Evolutionary conservation across 352 stramenopile species (phyloP), one percentile per base, ranked within the genome.

Genomic region (Phytophthora quininea): DNA sequence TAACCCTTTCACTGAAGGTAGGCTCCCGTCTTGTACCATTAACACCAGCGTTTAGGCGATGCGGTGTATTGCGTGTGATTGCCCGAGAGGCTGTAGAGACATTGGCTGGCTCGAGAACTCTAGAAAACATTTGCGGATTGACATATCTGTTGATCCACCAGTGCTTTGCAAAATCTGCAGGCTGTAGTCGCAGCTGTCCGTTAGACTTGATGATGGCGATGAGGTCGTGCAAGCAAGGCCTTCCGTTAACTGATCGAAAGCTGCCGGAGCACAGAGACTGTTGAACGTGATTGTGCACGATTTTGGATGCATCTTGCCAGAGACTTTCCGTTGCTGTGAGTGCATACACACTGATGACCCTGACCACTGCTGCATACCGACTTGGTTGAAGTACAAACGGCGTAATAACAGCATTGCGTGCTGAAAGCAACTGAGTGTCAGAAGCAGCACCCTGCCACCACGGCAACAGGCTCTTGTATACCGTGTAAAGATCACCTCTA

Each of bases 201-300:
- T 59, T 65, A 29, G 40, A 65, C 31, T 65, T 33, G 29, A 45
- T 52, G 2, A 58, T 31, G 7, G 10, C 2, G 30, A 58, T 58
- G 2, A 65, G 58, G 8, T 65, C 49, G 29, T 65, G 58, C 7
- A 59, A 3, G 30, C 49, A 59, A 9, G 49, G 58, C 8, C 48
- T 38, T 14, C 49, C 48, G 53, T 65, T 27, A 3, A 65, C 37
- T 7, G 8, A 29, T 12, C 38, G 33, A 38, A 66, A 66, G 14
- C 30, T 12, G 1, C 45, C 45, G 0, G 32, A 48, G 9, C 55
- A 62, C 0, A 48, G n/a, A 54, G 54, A 42, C 0, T 45, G 19
- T 11, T 38, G n/a, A 19, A 37, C 6, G 4, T 33, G 7, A 4
- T 31, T 47, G 32, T 31, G 38, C 0, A 62, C 55, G 11, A 38